A percentile compares a stretch with the other conserved stretches of the same genome.
phyloP scores from a whole-genome alignment of 75 land plant genomes.

The Isoetes taiwanensis region DNA sequence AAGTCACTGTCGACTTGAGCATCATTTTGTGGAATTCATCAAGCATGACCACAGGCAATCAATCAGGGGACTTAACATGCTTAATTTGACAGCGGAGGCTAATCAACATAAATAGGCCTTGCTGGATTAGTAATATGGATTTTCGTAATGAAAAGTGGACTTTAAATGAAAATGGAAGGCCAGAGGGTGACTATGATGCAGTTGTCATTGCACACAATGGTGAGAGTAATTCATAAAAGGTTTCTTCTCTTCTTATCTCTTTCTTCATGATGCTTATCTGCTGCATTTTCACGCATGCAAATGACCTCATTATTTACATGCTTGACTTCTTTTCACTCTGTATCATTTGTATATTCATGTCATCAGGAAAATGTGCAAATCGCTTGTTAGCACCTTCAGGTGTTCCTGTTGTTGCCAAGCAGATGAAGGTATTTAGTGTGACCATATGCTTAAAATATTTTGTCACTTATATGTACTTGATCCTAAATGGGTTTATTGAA shows the following conservation, averaged over 20 bases:
- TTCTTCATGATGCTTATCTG: not conserved
- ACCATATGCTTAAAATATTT: not conserved
- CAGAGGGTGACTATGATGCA: constrained; percentile 63
- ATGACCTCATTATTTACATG: not conserved
- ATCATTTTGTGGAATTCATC: not conserved
- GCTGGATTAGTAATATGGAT: constrained; percentile 79
- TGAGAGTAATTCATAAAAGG: constrained; percentile 7
- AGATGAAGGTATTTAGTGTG: constrained; percentile 70
- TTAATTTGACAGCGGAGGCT: constrained; percentile 33
- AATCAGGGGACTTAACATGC: constrained; percentile 1
- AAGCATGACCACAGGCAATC: not conserved
- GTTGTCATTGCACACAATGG: constrained; percentile 96
- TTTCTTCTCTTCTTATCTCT: not conserved
- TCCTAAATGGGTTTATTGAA: not conserved
- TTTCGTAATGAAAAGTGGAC: constrained; percentile 66
- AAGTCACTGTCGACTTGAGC: not conserved
- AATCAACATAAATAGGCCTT: constrained; percentile 60
- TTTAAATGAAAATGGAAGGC: constrained; percentile 65
- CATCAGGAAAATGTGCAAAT: constrained; percentile 93
- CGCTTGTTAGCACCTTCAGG: constrained; percentile 80
- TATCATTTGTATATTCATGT: not conserved
- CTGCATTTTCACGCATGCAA: not conserved
- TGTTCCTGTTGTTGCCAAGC: constrained; percentile 62
- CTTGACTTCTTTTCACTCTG: not conserved
- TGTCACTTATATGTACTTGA: not conserved